A percentile compares a stretch with the other conserved stretches of the same genome.
phyloP scores from a whole-genome alignment of 2,329 filamentous ascomycete genomes.

The Colletotrichum somersetense region DNA sequence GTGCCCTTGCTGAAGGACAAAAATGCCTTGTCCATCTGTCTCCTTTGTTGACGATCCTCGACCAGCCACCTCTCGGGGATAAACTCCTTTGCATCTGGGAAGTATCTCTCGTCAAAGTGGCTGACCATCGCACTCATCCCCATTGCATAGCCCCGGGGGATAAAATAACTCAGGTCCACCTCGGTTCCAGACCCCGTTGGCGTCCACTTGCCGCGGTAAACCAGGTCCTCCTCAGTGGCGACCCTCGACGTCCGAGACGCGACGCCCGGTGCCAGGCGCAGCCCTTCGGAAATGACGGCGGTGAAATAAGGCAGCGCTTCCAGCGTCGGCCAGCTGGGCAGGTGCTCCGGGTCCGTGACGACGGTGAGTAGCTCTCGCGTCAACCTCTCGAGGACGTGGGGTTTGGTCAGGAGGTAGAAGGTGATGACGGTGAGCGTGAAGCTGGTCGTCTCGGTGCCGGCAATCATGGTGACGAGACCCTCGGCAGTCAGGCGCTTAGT shows the following conservation, averaged over 20 bases:
- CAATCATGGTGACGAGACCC: conserved; percentile 52
- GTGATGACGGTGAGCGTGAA: conserved; percentile 44
- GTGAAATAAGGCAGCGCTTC: conserved; percentile 55
- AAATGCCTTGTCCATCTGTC: conserved; percentile 31
- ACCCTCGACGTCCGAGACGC: conserved; percentile 35
- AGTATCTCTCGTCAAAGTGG: conserved; percentile 41
- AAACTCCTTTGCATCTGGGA: conserved; percentile 38
- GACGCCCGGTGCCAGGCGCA: conserved; percentile 43
- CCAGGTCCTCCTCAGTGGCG: conserved; percentile 43
- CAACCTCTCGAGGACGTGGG: conserved; percentile 42
- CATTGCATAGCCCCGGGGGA: conserved; percentile 30
- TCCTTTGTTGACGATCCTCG: conserved; percentile 23
- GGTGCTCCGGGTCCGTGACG: conserved; percentile 42
- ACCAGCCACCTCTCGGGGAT: conserved; percentile 44
- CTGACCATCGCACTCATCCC: conserved; percentile 40
- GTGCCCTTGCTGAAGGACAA: conserved; percentile 40
- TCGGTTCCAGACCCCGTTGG: neutral
- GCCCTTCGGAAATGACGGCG: conserved; percentile 42
- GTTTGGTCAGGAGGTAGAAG: conserved; percentile 47
- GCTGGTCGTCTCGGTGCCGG: conserved; percentile 54
- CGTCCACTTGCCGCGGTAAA: conserved; percentile 42
- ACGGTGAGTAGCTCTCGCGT: conserved; percentile 45
- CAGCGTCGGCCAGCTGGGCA: conserved; percentile 46
- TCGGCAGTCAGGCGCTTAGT: conserved; percentile 53
- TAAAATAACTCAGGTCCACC: conserved; percentile 24